Evolutionary conservation across 768 basidiomycete species (phyloP).

Genomic region (Rhodocollybia butyracea): DNA sequence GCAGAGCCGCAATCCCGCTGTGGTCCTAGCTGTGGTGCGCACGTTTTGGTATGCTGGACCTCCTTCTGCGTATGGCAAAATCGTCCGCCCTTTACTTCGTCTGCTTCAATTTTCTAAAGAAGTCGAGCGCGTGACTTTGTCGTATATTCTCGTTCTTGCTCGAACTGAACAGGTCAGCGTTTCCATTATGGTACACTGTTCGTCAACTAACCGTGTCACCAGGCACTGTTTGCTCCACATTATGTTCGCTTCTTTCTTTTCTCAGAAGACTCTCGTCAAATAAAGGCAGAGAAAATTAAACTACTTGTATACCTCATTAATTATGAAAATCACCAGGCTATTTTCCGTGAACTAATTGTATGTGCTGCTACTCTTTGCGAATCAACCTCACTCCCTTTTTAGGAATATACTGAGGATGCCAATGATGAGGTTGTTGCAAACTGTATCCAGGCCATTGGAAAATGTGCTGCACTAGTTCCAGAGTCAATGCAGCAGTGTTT

Average conservation of each 20-base stretch:
- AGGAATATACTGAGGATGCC: conserved; percentile 83
- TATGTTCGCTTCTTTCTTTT: conserved; percentile 70
- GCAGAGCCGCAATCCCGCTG: conserved; percentile 85
- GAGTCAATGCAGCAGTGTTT: conserved; percentile 71
- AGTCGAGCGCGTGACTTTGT: conserved; percentile 70
- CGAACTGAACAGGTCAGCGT: conserved; percentile 60
- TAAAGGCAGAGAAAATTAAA: conserved; percentile 74
- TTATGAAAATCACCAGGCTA: conserved; percentile 60
- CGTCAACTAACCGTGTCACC: conserved; percentile 4
- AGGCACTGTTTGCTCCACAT: conserved; percentile 64
- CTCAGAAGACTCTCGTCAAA: conserved; percentile 58
- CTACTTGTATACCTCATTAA: conserved; percentile 67
- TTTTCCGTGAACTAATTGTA: conserved; percentile 85
- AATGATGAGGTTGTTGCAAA: conserved; percentile 70
- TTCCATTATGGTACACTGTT: background rate
- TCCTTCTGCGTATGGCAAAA: conserved; percentile 47
- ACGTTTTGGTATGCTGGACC: conserved; percentile 74
- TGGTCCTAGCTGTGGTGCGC: conserved; percentile 72
- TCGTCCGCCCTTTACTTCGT: conserved; percentile 72
- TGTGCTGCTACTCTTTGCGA: conserved; percentile 22
- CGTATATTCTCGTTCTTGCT: conserved; percentile 67
- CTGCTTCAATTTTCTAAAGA: conserved; percentile 69
- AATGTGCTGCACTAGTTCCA: conserved; percentile 65
- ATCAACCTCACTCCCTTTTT: background rate
- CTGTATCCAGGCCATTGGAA: conserved; percentile 77